A percentile compares a stretch with the other conserved stretches of the same genome.
Conservation (phyloP, 2,329 filamentous ascomycete species). For the Didymosphaeria variabile region DNA sequence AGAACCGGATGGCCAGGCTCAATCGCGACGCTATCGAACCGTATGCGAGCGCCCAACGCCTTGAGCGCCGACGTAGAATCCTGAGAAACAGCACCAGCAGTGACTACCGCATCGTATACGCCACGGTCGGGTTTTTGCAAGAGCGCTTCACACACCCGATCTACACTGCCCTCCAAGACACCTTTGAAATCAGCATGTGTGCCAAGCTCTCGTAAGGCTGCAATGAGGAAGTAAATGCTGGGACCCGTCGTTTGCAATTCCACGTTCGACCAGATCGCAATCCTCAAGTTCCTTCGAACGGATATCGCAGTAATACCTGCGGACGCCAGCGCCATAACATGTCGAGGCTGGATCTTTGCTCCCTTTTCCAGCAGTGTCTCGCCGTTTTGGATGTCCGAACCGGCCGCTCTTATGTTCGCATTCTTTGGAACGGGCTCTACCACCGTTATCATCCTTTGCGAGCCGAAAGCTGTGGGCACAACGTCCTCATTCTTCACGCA, state of each 20-base stretch:
- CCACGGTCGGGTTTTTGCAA: constrained; percentile 1
- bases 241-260: constrained; percentile 15
- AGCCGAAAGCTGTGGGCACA: constrained; percentile 4
- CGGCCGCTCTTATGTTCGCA: constrained; percentile 17
- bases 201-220: constrained; percentile 18
- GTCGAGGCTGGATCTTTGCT: constrained; percentile 14
- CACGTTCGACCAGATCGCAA: constrained; percentile 17
- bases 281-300: constrained; percentile 10
- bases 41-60: neutral
- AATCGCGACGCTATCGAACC: constrained; percentile 20
- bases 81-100: constrained; percentile 18
- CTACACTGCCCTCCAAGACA: constrained; percentile 14
- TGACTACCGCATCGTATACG: constrained; percentile 14
- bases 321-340: constrained; percentile 20
- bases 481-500: constrained; percentile 22
- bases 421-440: constrained; percentile 16
- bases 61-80: constrained; percentile 12
- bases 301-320: constrained; percentile 12
- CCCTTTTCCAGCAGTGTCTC: constrained; percentile 14
- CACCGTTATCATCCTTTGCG: constrained; percentile 6
- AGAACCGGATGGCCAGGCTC: constrained; percentile 19
- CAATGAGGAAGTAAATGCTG: constrained; percentile 16
- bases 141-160: constrained; percentile 7
- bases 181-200: constrained; percentile 17
- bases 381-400: constrained; percentile 19